Evolutionary conservation across 306 rosid genomes (phyloP), one percentile per base, ranked within the genome.

Genomic region (Arachis hypogaea): DNA sequence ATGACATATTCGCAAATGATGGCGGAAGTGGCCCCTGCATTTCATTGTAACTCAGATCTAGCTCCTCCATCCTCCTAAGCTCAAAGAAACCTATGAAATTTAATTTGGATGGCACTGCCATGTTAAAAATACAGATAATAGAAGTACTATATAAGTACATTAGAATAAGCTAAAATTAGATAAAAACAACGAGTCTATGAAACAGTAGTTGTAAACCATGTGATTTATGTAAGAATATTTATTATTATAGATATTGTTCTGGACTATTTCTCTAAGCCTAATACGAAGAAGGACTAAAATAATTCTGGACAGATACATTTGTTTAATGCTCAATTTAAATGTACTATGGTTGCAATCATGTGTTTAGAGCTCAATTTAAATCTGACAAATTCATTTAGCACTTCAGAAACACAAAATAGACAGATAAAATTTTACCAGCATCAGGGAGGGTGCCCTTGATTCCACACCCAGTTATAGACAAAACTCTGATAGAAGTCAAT

Each of bases 21-120:
- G 73, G 18, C 2, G 76, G 82, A 18, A 78, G 72, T 8, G 42
- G 7, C 28, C 73, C 81, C 6, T 4, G 55, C 58, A 70, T 43
- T 1, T 55, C 8, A 46, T 71, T 78, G 7, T 3, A 0, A 2
- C 61, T 33, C 18, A 71, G 3, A 59, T 71, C 10, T 36, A 78
- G 44, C 49, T 78, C 57, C 14, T 78, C 55, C 5, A 78, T 1
- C 46, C 6, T 72, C 40, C 57, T 57, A 16, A 78, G 73, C 9
- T 59, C 12, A 45, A 58, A 63, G 66, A 69, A 62, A 62, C 36
- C 66, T 77, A 59, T 41, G 60, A 69, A 47, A 59, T 50, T 1
- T 11, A 8, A 9, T 41, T 55, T 73, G 30, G 1, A 54, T 9
- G 22, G 14, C 36, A 47, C 2, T 28, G 5, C 22, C 1, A 38